Base-by-base conservation (phyloP, 2,329 filamentous ascomycete species). In the Cladosporium sp. region DNA sequence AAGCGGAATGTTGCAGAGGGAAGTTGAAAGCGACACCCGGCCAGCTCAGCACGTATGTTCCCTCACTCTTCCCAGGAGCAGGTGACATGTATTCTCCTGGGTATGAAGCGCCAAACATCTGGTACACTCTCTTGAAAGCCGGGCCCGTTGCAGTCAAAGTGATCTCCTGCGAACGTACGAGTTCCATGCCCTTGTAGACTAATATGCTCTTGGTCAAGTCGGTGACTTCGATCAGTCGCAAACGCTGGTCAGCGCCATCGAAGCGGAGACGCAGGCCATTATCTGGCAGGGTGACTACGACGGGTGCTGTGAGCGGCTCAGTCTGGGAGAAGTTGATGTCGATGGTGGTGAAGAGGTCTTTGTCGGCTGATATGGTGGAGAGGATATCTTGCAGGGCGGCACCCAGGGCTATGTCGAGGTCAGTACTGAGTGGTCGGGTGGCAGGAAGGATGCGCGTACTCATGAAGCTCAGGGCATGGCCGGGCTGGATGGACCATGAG, bases 11-110 rank as follows among this genome's bases (percentile, higher is more conserved):
- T 58, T 89, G 85, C 32, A 98, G 82, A 0, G 92, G 88, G 70
- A 99, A 99, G 43, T 91, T 93, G 76, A 98, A 97, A 0, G 94
- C 92, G 32, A 99, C 88, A 0, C 95, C 95, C 0, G 94, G 93
- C 78, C 97, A 99, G 1, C 94, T 98, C 36, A 99, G 82, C 36
- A 97, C 88, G 75, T 98, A 99, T 25, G 88, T 90, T 18, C 93
- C 93, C 13, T 83, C 82, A 49, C 82, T 80, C 39, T 83, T 79
- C 3, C 81, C 82, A 1, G 81, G 74, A 7, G 79, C 76, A 0
- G 91, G 87, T 10, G 89, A 85, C 43, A 97, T 85, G 74, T 94
- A 99, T 81, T 99, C 95, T 68, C 95, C 95, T 1, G 91, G 91
- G 76, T 96, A 98, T 0, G 94, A 96, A 21, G 93, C 93, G 0